Base-by-base conservation (phyloP, 176 grass and related monocot species). In the Avena insularis region DNA sequence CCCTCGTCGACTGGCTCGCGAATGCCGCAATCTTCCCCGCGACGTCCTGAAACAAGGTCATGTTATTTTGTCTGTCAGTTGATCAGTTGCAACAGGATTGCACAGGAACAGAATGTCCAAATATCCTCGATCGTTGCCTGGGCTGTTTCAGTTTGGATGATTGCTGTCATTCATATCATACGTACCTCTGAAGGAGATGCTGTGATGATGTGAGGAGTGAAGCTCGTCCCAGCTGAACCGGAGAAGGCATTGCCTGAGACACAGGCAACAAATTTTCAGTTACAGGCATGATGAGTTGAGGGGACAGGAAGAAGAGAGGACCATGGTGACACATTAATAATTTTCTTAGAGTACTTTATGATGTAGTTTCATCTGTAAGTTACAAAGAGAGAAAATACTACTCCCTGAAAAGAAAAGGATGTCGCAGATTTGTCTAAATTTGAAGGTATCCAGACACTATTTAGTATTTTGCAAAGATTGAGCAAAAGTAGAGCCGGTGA, bases 141-240 rank as follows among this genome's bases (percentile, higher is more conserved):
- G 55, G 0, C 0, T 51, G 62, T 36, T 55, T 1, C 29, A 16
- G 49, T 19, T n/a, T 5, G 10, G 38, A 43, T 1, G 45, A 15
- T 2, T 66, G 16, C 25, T 1, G 3, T 9, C 17, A 57, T 19
- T 0, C 17, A 8, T 88, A 43, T 0, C 17, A 5, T 88, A 93
- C 17, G 5, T 88, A 93, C 92, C 92, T 93, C 92, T 74, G 89
- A 86, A 71, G 86, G 86, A 20, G 92, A 86, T 50, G 49, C 86
- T 17, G 89, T 94, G 81, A 97, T 97, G 78, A 97, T 83, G 84
- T 97, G 95, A 8, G 92, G 95, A 56, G 95, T 97, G 84, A 97
- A 97, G 79, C 90, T 92, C 57, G 90, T 97, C 23, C 95, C 95
- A 46, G 95, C 95, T 12, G 95, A 91, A 8, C 95, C 95, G 57